Base-by-base conservation (phyloP, 2,329 filamentous ascomycete species). In the Thielaviopsis cerberus region DNA sequence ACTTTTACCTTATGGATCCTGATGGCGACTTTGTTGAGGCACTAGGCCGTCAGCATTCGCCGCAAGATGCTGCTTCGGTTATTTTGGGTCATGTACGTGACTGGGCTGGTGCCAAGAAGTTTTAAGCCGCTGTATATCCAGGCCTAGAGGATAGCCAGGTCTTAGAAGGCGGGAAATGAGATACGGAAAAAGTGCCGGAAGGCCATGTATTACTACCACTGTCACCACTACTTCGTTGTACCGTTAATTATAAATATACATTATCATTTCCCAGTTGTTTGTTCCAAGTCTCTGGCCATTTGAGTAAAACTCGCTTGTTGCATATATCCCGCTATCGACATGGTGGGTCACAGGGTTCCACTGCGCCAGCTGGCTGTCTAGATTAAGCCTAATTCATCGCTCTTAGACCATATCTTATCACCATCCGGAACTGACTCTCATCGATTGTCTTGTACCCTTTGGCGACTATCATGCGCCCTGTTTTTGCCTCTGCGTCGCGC, bases 1-100 rank as follows among this genome's bases (percentile, higher is more conserved):
- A 98, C 76, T 98, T 98, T 67, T 98, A 98, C 71, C 73, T 98
- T 64, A 98, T 98, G 92, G 92, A 97, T 69, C 92, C 92, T 0
- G 90, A 97, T 65, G 91, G 91, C 22, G 90, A 98, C 69, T 98
- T 98, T 70, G 91, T 98, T 26, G 94, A 98, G 74, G 94, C 90
- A 13, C 83, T 98, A 66, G 92, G 92, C 20, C 78, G 92, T 62
- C 92, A 98, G 72, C 90, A 97, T 72, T 94, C 88, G 50, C 88
- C 91, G 0, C 84, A 92, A 62, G 80, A 88, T 66, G 92, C 84
- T 1, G 86, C 90, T 6, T 83, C 82, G 71, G 74, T 96, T 59
- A 96, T 98, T 58, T 71, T 85, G 61, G 83, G 86, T 62, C 92
- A 98, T 70, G 85, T 97, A 68, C 84, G 83, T 66, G 78, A 80